Base-by-base conservation (phyloP, 768 basidiomycete genomes). In the Dentipellis fragilis region DNA sequence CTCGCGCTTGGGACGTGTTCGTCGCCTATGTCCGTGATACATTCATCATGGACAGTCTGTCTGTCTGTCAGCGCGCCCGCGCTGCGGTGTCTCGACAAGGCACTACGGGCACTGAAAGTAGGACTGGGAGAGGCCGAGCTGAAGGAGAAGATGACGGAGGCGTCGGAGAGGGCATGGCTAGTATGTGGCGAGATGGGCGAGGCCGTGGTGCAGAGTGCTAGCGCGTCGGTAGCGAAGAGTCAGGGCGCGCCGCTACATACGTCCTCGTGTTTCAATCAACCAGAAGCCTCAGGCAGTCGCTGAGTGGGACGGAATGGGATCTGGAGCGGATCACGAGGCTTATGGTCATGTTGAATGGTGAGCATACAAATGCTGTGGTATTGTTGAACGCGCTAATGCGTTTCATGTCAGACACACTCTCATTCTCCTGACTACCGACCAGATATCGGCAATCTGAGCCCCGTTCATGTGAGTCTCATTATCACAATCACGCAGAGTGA, bases 351-450 rank as follows among this genome's bases (percentile, higher is more conserved):
- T 68, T 94, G 55, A 91, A 92, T 75, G 84, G 86, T 75, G 60
- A 57, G 67, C 63, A 2, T 29, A 19, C 17, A 12, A 10, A 23
- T 1, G 19, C 22, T 10, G 10, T 36, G 29, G 19, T 17, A 10
- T 38, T 9, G 22, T 22, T n/a, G 3, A 17, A 9, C 51, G 4
- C 59, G 29, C 48, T 22, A 17, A 49, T 49, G n/a, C 17, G 19
- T 3, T 8, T 49, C 29, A 29, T 19, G 40, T 14, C 12, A 89
- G 87, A 93, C 89, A 0, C 96, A 96, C 64, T 73, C 84, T 2
- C 74, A 75, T 55, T 93, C 90, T 0, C 83, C 87, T 12, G 92
- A 95, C 64, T 95, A 91, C 66, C 75, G 93, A 42, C 86, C 89
- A 1, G 95, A 99, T 63, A 75, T 93, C 42, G 94, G 97, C 64